Conservation (phyloP, 371 early-diverging fungal genomes). For the Umbelopsis sp. region DNA sequence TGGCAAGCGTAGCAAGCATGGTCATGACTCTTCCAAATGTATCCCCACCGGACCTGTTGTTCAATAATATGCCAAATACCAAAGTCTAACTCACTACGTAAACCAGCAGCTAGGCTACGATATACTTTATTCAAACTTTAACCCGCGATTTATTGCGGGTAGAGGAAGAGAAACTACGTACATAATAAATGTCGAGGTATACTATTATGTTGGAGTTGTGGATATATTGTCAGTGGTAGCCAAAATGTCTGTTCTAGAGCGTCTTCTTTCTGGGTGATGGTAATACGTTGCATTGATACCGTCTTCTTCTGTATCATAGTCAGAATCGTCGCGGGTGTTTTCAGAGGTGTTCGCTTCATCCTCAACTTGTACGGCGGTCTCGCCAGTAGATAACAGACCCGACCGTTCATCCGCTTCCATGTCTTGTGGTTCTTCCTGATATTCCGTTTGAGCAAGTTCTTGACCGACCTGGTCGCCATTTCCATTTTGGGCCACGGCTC, state of each 20-base stretch:
- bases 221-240: background rate
- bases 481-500: background rate
- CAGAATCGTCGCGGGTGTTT: slow-evolving; percentile 32
- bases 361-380: slow-evolving; percentile 3
- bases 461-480: background rate
- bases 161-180: too few relatives aligned
- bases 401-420: background rate
- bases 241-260: slow-evolving; percentile 29
- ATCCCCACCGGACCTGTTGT: background rate
- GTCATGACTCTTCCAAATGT: background rate
- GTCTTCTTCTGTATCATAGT: slow-evolving; percentile 42
- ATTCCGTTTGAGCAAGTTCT: background rate
- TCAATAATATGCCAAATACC: too few relatives aligned
- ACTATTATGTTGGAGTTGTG: background rate
- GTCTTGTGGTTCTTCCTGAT: background rate
- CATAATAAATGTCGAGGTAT: too few relatives aligned
- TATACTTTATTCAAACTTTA: too few relatives aligned
- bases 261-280: slow-evolving; percentile 60
- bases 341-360: slow-evolving; percentile 21
- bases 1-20: background rate
- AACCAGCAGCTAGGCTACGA: too few relatives aligned
- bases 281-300: slow-evolving; percentile 48
- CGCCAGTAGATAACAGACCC: background rate
- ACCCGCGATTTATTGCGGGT: too few relatives aligned
- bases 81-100: too few relatives aligned